Evolutionary conservation across 306 rosid genomes (phyloP).

Genomic region (Bauhinia variegata): DNA sequence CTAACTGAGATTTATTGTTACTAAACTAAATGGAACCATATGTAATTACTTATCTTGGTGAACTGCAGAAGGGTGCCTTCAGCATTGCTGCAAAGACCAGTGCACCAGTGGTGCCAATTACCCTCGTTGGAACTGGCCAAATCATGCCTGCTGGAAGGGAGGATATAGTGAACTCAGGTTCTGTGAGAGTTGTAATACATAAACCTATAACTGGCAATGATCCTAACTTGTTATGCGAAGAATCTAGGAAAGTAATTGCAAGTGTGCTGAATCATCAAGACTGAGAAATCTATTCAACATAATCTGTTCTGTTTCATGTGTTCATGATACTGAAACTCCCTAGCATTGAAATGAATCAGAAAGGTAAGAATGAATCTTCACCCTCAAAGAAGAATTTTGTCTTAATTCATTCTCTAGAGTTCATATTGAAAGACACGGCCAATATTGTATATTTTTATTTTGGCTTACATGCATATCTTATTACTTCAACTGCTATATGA

Average conservation of each 20-base stretch:
- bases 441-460: not conserved
- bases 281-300: constrained; percentile 42
- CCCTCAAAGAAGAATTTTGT: not conserved
- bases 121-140: constrained; percentile 84
- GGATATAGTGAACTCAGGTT: constrained; percentile 67
- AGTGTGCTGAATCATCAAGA: constrained; percentile 51
- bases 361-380: constrained; percentile 31
- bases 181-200: constrained; percentile 78
- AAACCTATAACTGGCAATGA: constrained; percentile 68
- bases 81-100: constrained; percentile 80
- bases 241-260: constrained; percentile 70
- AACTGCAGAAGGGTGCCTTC: constrained; percentile 92
- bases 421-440: not conserved
- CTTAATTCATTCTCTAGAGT: not conserved
- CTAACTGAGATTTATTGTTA: constrained; percentile 19
- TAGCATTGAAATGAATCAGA: constrained; percentile 21
- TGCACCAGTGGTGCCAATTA: constrained; percentile 85
- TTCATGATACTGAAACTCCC: constrained; percentile 19
- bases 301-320: constrained; percentile 31
- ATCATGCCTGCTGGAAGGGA: constrained; percentile 95
- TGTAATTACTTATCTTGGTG: constrained; percentile 31
- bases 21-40: constrained; percentile 14
- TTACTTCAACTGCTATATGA: too few relatives aligned
- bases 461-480: too few relatives aligned
- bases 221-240: constrained; percentile 59